Evolutionary conservation across 1,139 yeast genomes (phyloP).

Genomic region (Komagataea norvegica): DNA sequence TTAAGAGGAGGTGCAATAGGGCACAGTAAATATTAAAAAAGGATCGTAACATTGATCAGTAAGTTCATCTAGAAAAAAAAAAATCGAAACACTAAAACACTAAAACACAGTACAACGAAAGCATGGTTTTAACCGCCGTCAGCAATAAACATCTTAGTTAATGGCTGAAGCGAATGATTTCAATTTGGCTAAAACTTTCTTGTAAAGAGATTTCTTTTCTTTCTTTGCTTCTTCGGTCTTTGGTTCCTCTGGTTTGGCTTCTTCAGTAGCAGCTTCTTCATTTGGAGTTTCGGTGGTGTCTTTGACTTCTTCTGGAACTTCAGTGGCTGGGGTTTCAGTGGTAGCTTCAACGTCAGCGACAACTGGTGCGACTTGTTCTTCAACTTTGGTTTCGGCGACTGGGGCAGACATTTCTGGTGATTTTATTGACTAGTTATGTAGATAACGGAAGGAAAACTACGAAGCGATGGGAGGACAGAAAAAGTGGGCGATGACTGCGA

Average conservation of each 20-base stretch:
- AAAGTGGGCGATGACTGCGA: neutral
- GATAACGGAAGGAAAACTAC: neutral
- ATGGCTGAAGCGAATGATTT: constrained; percentile 32
- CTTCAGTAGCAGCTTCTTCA: constrained; percentile 13
- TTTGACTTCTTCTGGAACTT: neutral
- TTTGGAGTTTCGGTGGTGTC: constrained; percentile 9
- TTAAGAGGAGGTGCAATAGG: no score
- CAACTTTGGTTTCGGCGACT: constrained; percentile 23
- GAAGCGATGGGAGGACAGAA: constrained; percentile 20
- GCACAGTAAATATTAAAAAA: no score
- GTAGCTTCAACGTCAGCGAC: constrained; percentile 4
- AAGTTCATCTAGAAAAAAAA: no score
- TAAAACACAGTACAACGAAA: no score
- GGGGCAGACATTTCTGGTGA: constrained; percentile 14
- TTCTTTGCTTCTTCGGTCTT: constrained; percentile 13
- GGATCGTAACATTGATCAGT: neutral
- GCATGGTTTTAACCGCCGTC: no score
- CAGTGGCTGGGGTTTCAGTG: constrained; percentile 14
- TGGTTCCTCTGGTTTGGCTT: constrained; percentile 12
- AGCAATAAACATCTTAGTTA: constrained; percentile 15
- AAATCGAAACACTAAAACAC: no score
- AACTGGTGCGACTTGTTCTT: constrained; percentile 11
- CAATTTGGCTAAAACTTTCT: constrained; percentile 44
- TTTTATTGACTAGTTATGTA: neutral
- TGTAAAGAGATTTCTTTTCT: constrained; percentile 47